Conservation (phyloP, 1,284 basidiomycete species). For the Melampsora occidentalis region DNA sequence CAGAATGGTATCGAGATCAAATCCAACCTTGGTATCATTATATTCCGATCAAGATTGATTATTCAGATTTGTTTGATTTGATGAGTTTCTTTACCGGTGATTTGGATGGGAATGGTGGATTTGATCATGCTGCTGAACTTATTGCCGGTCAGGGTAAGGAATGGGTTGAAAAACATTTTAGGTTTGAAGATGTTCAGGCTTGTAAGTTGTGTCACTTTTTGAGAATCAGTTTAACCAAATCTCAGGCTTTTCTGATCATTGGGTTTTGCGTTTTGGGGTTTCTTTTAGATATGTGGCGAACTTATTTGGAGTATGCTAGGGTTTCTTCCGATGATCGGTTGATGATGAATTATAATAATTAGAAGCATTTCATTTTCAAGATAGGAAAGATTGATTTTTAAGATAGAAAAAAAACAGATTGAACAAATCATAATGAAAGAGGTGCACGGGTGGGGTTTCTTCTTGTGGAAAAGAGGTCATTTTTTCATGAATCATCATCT, state of each 20-base stretch:
- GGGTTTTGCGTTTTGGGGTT: background rate
- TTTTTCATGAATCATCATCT: too few species aligned
- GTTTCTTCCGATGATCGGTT: conserved; percentile 19
- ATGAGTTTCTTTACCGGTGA: conserved; percentile 58
- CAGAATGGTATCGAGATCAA: conserved; percentile 58
- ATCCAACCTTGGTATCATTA: conserved; percentile 64
- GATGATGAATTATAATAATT: conserved; percentile 10
- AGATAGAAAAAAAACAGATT: too few species aligned
- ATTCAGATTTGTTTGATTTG: conserved; percentile 58
- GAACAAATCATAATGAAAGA: too few species aligned
- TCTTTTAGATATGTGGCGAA: conserved; percentile 28
- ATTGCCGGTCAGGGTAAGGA: conserved; percentile 55
- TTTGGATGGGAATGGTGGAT: conserved; percentile 53
- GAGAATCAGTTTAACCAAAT: conserved; percentile 6
- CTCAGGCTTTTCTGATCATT: background rate
- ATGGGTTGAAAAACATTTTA: conserved; percentile 57
- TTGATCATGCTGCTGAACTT: conserved; percentile 56
- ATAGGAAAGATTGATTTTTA: too few species aligned
- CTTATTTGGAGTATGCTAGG: conserved; percentile 36
- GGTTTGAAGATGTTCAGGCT: conserved; percentile 59
- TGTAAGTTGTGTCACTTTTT: conserved; percentile 53
- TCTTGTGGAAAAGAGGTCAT: too few species aligned
- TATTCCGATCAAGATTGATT: conserved; percentile 62
- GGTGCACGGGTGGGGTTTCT: too few species aligned
- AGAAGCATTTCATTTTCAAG: background rate